These are phyloP conservation scores for Stephania yunnanensis DNA, from an alignment of 164 flowering plant genomes.

Conservation along the genomic window DNA sequence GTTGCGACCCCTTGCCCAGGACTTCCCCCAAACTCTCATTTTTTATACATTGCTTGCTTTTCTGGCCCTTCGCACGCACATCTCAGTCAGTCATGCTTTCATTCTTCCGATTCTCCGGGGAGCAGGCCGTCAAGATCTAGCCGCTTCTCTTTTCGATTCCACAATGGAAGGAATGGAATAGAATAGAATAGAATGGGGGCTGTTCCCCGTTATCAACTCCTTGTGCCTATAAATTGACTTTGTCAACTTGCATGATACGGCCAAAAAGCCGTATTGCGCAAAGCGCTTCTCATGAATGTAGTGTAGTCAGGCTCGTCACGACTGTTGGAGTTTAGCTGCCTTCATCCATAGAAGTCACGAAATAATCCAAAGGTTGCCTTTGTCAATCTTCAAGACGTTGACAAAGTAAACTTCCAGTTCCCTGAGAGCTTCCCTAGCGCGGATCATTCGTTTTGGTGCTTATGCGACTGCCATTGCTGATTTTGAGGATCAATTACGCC, in stretches of 20 bases:
- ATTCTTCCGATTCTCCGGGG: not conserved
- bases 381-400: not conserved
- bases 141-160: not conserved
- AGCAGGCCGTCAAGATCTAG: not conserved
- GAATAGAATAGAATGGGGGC: no score
- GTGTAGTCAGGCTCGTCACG: not conserved
- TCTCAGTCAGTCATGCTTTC: not conserved
- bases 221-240: no score
- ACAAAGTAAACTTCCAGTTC: not conserved
- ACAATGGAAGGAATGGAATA: not conserved
- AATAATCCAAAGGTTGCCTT: conserved; percentile 3
- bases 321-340: not conserved
- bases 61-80: no score
- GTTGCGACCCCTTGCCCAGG: no score
- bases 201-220: no score
- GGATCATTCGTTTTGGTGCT: no score
- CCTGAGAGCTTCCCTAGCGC: not conserved
- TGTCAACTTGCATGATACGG: no score
- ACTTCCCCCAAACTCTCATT: no score
- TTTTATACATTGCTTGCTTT: no score
- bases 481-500: no score
- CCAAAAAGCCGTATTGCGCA: not conserved
- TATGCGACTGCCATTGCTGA: no score
- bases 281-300: not conserved
- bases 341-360: not conserved